Evolutionary conservation across 1,284 basidiomycete genomes (phyloP), one percentile per base, ranked within the genome.

Genomic region (Tremellales sp.): DNA sequence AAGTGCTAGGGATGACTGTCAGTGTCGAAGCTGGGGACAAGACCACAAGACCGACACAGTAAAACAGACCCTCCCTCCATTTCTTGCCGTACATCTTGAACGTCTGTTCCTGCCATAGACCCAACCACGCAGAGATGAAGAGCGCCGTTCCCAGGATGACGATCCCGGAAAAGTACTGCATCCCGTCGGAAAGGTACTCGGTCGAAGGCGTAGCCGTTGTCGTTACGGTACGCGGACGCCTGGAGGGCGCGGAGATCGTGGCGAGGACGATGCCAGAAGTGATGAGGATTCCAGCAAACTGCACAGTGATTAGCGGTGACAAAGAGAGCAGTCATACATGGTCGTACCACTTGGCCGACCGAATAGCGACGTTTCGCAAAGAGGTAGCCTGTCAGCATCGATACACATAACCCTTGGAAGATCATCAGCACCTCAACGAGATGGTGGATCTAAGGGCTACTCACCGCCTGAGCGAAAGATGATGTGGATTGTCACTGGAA

Each of bases 1-100:
- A 72, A 62, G 53, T 78, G 76, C 71, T 70, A 42, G 40, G 37
- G 14, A n/a, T n/a, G 25, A 9, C n/a, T 29, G 29, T 49, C n/a
- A 50, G 26, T 19, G 34, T 40, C 9, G 18, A 8, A 24, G 14
- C 18, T 36, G n/a, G 9, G 8, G 34, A 36, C 14, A 36, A 10
- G 18, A 36, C 34, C 34, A 16, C 5, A 5, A 5, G 22, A 54
- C 68, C 48, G 34, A 72, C 73, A 14, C 58, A 63, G 60, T 92
- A 97, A 74, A 95, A 97, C 77, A 97, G 82, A 26, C 81, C 84
- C 73, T 97, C 92, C 62, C 86, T 81, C 92, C 92, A 97, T 43
- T 67, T 59, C 51, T 81, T 83, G 16, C 83, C 81, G 64, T 91
- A 89, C 35, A 69, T 74, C 14, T 74, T 68, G 65, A 85, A 90